These are phyloP conservation scores for Pseudogymnoascus sp. DNA, from an alignment of 2,329 filamentous ascomycete species.

Conservation along the genomic window DNA sequence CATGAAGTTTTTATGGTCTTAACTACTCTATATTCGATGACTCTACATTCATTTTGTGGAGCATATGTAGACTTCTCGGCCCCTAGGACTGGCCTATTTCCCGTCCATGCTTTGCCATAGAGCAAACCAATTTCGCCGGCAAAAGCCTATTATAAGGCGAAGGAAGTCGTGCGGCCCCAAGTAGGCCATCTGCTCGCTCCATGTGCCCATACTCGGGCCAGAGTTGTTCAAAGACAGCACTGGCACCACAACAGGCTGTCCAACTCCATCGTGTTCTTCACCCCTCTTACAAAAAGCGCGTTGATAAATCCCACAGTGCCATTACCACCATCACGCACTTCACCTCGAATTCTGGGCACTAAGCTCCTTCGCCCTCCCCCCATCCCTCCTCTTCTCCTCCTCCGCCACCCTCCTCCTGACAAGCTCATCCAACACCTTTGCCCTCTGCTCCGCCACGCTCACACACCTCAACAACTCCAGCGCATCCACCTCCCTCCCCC, in stretches of 20 bases:
- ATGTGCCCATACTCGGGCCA: not conserved
- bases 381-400: constrained; percentile 70
- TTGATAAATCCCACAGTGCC: not conserved
- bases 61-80: not conserved
- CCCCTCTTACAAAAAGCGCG: not conserved
- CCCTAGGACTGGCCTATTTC: not conserved
- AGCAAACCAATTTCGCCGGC: not conserved
- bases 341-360: constrained; percentile 77
- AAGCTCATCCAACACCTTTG: constrained; percentile 68
- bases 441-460: constrained; percentile 65
- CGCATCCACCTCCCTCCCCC: constrained; percentile 75
- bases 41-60: not conserved
- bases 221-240: not conserved
- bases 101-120: not conserved
- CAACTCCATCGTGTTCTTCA: not conserved
- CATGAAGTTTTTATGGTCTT: not conserved
- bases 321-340: not conserved
- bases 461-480: constrained; percentile 69
- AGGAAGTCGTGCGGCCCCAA: not conserved
- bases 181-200: not conserved
- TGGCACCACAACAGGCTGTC: not conserved
- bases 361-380: constrained; percentile 67
- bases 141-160: not conserved
- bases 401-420: constrained; percentile 67
- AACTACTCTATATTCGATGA: not conserved